Evolutionary conservation across 2,329 filamentous ascomycete species (phyloP).

Genomic region (Colletotrichum horii): DNA sequence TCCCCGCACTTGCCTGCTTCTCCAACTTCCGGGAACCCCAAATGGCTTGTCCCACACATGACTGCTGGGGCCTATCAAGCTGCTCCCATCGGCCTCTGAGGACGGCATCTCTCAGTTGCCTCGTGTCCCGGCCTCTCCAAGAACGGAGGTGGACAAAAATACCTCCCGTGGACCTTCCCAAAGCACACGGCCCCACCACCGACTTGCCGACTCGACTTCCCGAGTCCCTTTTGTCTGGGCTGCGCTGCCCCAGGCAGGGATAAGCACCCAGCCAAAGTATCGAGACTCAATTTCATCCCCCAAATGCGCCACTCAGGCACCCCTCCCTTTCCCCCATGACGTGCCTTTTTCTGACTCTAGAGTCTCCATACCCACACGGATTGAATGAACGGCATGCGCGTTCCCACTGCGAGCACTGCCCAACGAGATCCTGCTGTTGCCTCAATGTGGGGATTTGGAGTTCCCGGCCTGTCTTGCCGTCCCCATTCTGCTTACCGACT

Average conservation of each 20-base stretch:
- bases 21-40: slow-evolving; percentile 13
- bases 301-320: not conserved
- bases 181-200: not conserved
- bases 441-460: slow-evolving; percentile 11
- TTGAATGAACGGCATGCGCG: not conserved
- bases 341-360: not conserved
- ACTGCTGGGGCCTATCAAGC: not conserved
- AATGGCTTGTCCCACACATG: not conserved
- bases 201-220: slow-evolving; percentile 21
- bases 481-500: slow-evolving; percentile 7
- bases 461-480: slow-evolving; percentile 16
- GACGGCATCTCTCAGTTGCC: not conserved
- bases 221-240: slow-evolving; percentile 4
- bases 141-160: not conserved
- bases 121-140: too few species aligned
- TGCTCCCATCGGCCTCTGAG: not conserved
- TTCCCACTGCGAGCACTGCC: not conserved
- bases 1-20: slow-evolving; percentile 16
- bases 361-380: not conserved
- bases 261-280: not conserved
- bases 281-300: not conserved
- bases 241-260: slow-evolving; percentile 1
- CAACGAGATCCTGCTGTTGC: not conserved
- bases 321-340: not conserved
- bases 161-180: not conserved